Conservation (phyloP, 2,329 filamentous ascomycete species). For the Mycosphaerelloides madeirae region DNA sequence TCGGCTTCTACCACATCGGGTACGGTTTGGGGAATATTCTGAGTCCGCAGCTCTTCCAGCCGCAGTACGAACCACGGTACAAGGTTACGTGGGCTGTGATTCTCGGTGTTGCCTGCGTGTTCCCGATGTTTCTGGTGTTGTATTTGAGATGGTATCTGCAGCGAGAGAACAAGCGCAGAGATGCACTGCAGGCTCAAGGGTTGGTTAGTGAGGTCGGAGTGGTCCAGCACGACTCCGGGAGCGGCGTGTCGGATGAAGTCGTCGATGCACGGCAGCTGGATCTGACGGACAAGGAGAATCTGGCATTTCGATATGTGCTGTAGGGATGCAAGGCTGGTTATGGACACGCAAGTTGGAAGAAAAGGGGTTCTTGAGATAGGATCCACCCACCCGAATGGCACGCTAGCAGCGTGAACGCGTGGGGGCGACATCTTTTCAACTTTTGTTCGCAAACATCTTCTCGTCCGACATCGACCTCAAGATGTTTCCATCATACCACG, state of each 20-base stretch:
- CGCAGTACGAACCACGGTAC: conserved; percentile 18
- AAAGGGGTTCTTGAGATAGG: too few species aligned
- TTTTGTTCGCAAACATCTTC: too few species aligned
- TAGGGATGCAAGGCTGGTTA: too few species aligned
- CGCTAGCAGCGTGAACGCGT: too few species aligned
- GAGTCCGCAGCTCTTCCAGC: conserved; percentile 36
- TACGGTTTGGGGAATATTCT: conserved; percentile 34
- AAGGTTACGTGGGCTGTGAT: conserved; percentile 14
- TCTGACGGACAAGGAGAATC: conserved; percentile 24
- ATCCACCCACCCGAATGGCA: too few species aligned
- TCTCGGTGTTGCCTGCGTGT: conserved; percentile 27
- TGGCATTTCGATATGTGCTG: conserved; percentile 11
- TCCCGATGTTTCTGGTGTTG: conserved; percentile 37
- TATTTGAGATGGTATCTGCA: conserved; percentile 38
- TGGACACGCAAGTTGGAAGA: too few species aligned
- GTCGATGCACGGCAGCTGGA: conserved; percentile 23
- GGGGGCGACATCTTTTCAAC: too few species aligned
- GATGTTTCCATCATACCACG: too few species aligned
- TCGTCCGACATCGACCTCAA: too few species aligned
- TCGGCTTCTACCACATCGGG: conserved; percentile 38
- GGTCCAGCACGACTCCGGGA: conserved; percentile 12
- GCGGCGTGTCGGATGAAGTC: conserved; percentile 17
- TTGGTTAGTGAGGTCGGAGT: conserved; percentile 12
- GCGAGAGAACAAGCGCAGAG: conserved; percentile 38
- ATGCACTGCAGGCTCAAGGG: conserved; percentile 21